These are phyloP conservation scores for Sarcodon sp. DNA, from an alignment of 768 basidiomycete species.

Conservation along the genomic window DNA sequence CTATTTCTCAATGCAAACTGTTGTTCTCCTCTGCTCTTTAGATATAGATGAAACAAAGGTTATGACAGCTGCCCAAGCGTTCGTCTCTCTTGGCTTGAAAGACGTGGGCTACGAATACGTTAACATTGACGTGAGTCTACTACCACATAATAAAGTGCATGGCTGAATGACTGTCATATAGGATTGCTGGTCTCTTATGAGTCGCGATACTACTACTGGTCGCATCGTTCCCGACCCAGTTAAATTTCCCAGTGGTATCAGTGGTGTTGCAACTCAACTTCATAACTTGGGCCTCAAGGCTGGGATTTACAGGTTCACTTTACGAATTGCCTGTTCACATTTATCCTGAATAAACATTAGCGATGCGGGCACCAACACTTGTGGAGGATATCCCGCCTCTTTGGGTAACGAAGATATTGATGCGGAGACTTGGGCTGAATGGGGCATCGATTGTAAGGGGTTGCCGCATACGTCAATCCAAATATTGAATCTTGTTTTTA, in stretches of 20 bases:
- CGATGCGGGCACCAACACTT: slow-evolving; percentile 40
- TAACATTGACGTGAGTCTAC: slow-evolving; percentile 32
- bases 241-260: slow-evolving; percentile 43
- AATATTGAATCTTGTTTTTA: background rate
- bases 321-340: background rate
- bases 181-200: slow-evolving; percentile 36
- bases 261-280: slow-evolving; percentile 26
- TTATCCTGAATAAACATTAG: slow-evolving; percentile 13
- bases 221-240: slow-evolving; percentile 33
- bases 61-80: slow-evolving; percentile 30
- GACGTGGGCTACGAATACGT: slow-evolving; percentile 37
- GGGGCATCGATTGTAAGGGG: slow-evolving; percentile 38
- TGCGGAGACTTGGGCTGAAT: slow-evolving; percentile 35
- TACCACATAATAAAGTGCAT: background rate
- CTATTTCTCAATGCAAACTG: background rate
- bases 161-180: slow-evolving; percentile 7
- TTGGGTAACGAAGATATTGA: slow-evolving; percentile 35
- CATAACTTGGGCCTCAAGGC: slow-evolving; percentile 35
- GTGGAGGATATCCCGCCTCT: slow-evolving; percentile 44
- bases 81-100: slow-evolving; percentile 33
- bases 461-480: background rate
- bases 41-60: slow-evolving; percentile 33
- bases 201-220: slow-evolving; percentile 26
- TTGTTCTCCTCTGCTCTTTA: slow-evolving; percentile 4
- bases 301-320: slow-evolving; percentile 34